Evolutionary conservation across 441 rosid species (phyloP), one percentile per base, ranked within the genome.

Genomic region (Biscutella laevigata): DNA sequence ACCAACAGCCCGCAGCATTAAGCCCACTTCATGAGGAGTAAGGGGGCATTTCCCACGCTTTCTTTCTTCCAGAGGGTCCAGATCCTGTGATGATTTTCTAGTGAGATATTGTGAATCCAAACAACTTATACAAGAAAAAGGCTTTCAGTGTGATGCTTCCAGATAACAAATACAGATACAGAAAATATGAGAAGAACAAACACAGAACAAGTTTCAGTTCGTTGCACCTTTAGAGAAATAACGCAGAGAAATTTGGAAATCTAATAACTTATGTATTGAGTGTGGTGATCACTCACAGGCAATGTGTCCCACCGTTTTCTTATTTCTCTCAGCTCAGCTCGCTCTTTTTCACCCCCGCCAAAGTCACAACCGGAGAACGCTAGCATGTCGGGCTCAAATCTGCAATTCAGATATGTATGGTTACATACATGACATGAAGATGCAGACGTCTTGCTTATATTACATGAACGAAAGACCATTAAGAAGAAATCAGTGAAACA

Each of bases 311-410:
- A 92, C 76, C 99, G 76, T 67, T 86, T 92, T 67, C 97, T 77
- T 62, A 92, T 84, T 74, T 82, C 88, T 32, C 82, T 80, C n/a
- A 92, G 95, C 72, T 92, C 95, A 28, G 61, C 61, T 78, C 82
- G 78, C 68, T 86, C 99, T 69, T 84, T 88, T 41, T 88, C 99
- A 56, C 97, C 99, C 14, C 99, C 99, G 26, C 99, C 99, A 72
- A 65, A 92, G 70, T 88, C 91, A 67, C 99, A 92, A 49, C 99
- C 97, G 59, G 99, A 92, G 70, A 92, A 92, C 42, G 99, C 97
- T 43, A 92, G 80, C 97, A 88, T 92, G 72, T 88, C 99, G 58
- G 99, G 90, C 74, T 92, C 99, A 73, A 92, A 92, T 75, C 99
- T 92, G 84, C 17, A 63, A 37, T 25, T 52, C 3, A 32, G 19